phyloP scores from a whole-genome alignment of 2,329 filamentous ascomycete genomes.

The Talaromyces sp. region DNA sequence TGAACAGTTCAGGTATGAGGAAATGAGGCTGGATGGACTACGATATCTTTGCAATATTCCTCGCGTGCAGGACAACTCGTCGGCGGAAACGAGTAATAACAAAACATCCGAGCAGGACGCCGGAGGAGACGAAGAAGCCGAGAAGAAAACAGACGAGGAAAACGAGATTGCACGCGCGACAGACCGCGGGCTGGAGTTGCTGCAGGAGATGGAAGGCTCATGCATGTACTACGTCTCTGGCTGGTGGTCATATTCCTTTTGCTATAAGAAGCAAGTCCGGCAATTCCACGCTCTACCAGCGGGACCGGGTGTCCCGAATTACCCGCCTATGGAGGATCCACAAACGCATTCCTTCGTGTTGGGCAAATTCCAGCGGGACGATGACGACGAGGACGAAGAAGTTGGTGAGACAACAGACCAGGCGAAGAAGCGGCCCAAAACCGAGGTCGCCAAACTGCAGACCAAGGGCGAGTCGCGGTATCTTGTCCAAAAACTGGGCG shows the following conservation, averaged over 20 bases:
- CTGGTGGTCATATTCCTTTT: conserved; percentile 97
- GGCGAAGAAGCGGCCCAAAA: conserved; percentile 25
- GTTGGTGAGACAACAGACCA: conserved; percentile 18
- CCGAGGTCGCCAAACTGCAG: conserved; percentile 60
- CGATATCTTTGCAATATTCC: conserved; percentile 84
- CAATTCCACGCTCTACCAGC: conserved; percentile 83
- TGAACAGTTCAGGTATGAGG: conserved; percentile 54
- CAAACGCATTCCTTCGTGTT: conserved; percentile 71
- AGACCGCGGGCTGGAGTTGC: conserved; percentile 70
- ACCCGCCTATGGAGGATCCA: conserved; percentile 71
- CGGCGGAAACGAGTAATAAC: conserved; percentile 52
- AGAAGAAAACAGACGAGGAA: conserved; percentile 62
- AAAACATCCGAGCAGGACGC: conserved; percentile 18
- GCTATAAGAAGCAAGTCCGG: conserved; percentile 78
- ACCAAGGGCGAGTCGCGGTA: conserved; percentile 80
- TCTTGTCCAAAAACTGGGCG: conserved; percentile 73
- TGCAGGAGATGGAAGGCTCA: conserved; percentile 68
- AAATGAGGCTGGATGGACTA: conserved; percentile 64
- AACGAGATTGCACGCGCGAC: conserved; percentile 74
- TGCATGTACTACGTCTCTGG: conserved; percentile 82
- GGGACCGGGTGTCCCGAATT: conserved; percentile 59
- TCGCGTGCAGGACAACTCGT: conserved; percentile 59
- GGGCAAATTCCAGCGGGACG: conserved; percentile 51
- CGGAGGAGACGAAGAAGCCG: conserved; percentile 1
- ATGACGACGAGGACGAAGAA: conserved; percentile 27